These are phyloP conservation scores for Noccaea bulbosa DNA, from an alignment of 345 rosid genomes.

Conservation along the genomic window DNA sequence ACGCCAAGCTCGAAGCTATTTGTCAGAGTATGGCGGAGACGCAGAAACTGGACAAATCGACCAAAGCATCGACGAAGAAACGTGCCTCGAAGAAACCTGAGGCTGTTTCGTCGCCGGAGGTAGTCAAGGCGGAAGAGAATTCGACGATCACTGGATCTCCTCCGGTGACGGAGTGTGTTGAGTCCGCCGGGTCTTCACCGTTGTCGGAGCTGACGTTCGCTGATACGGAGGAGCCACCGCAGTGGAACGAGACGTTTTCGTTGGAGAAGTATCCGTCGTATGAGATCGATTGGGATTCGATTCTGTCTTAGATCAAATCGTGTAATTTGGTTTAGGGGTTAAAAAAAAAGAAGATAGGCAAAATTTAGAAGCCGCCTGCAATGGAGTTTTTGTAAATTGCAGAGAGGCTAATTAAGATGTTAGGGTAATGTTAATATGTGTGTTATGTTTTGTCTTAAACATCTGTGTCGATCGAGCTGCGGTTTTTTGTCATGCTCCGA, in stretches of 20 bases:
- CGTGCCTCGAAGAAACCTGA: constrained; percentile 21
- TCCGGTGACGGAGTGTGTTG: constrained; percentile 53
- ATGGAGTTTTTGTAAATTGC: constrained; percentile 53
- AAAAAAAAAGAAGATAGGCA: too few relatives aligned
- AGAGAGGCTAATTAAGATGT: constrained; percentile 25
- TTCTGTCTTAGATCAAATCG: constrained; percentile 34
- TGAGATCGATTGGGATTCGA: constrained; percentile 91
- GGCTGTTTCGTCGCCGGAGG: constrained; percentile 28
- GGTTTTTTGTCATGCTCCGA: constrained; percentile 52
- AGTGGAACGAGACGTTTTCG: constrained; percentile 63
- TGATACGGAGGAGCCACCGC: constrained; percentile 49
- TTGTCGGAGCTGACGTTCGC: constrained; percentile 61
- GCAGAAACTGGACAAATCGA: constrained; percentile 54
- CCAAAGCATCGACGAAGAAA: constrained; percentile 46
- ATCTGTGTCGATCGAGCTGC: constrained; percentile 47
- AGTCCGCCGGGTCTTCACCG: constrained; percentile 61
- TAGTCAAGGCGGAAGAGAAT: constrained; percentile 49
- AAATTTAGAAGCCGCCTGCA: constrained; percentile 39
- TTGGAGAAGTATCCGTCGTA: constrained; percentile 86
- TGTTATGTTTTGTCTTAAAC: constrained; percentile 28
- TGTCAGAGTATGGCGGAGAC: constrained; percentile 69
- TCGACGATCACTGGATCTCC: constrained; percentile 43
- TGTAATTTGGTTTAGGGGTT: constrained; percentile 38
- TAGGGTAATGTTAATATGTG: constrained; percentile 27
- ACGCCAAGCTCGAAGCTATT: constrained; percentile 85